A percentile compares a stretch with the other conserved stretches of the same genome.
These are phyloP conservation scores for Calocybe indica DNA, from an alignment of 768 basidiomycete species.

Conservation along the genomic window DNA sequence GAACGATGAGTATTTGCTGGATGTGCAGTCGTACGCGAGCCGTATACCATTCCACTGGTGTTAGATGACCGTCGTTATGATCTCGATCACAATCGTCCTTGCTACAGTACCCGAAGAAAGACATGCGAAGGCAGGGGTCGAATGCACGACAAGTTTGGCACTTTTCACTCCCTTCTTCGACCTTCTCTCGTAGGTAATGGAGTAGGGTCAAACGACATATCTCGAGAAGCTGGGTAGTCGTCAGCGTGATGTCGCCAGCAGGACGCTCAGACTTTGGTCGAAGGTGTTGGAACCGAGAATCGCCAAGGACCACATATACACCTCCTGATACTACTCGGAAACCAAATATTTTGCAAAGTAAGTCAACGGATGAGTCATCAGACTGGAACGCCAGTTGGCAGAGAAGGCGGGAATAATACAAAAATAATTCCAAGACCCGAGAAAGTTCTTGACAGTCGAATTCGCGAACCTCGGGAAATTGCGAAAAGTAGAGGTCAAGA, in stretches of 20 bases:
- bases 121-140: constrained; percentile 33
- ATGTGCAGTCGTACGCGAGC: constrained; percentile 37
- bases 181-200: constrained; percentile 17
- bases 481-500: constrained; percentile 33
- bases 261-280: no score
- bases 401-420: constrained; percentile 26
- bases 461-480: constrained; percentile 17
- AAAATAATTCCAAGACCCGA: constrained; percentile 25
- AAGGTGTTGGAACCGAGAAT: constrained; percentile 16
- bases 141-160: constrained; percentile 21
- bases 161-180: constrained; percentile 25
- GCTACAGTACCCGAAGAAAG: constrained; percentile 25
- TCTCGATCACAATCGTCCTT: constrained; percentile 25
- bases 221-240: no score
- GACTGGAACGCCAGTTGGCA: constrained; percentile 17
- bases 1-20: constrained; percentile 43
- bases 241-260: no score
- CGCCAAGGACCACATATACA: constrained; percentile 17
- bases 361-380: constrained; percentile 7
- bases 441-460: constrained; percentile 19
- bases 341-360: constrained; percentile 28
- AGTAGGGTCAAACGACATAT: constrained; percentile 10
- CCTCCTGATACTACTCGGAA: constrained; percentile 21
- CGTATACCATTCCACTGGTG: constrained; percentile 31
- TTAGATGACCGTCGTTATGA: constrained; percentile 20